phyloP scores from a whole-genome alignment of 1,284 basidiomycete genomes.

The Boletus putidus region DNA sequence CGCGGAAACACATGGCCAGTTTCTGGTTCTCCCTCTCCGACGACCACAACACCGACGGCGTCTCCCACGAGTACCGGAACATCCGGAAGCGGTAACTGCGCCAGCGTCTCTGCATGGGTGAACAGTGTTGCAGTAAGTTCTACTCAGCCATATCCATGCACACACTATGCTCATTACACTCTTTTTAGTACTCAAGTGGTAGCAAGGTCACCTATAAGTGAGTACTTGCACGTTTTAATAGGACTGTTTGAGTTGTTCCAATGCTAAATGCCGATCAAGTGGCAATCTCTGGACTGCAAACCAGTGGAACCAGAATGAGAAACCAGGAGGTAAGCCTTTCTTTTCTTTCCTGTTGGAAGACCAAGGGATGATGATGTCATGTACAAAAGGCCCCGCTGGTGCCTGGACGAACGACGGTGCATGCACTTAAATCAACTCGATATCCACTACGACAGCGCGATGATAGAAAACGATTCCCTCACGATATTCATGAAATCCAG shows the following conservation, averaged over 20 bases:
- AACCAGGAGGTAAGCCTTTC: conserved; percentile 23
- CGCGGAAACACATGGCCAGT: conserved; percentile 33
- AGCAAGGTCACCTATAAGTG: conserved; percentile 25
- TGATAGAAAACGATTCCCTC: not conserved
- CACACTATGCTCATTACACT: not conserved
- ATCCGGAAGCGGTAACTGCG: conserved; percentile 14
- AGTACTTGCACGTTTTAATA: not conserved
- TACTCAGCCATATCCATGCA: not conserved
- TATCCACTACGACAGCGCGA: not conserved
- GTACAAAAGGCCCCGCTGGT: conserved; percentile 11
- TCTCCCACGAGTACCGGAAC: conserved; percentile 14
- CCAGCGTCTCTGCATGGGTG: conserved; percentile 21
- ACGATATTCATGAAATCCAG: not conserved
- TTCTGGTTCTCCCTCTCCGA: not conserved
- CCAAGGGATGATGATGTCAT: not conserved
- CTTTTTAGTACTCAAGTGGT: conserved; percentile 23
- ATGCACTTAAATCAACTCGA: conserved; percentile 10
- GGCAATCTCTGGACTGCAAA: conserved; percentile 27
- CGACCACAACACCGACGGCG: not conserved
- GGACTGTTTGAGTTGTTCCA: not conserved
- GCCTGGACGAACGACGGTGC: conserved; percentile 24
- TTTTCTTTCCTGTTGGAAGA: not conserved
- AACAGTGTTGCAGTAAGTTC: conserved; percentile 17
- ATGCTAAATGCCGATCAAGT: conserved; percentile 11
- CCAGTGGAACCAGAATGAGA: conserved; percentile 25